Percentiles rank a stretch among this genome's conserved stretches.
Evolutionary conservation across 805 yeast genomes (phyloP).

Genomic region (Jamesozyma piceae): DNA sequence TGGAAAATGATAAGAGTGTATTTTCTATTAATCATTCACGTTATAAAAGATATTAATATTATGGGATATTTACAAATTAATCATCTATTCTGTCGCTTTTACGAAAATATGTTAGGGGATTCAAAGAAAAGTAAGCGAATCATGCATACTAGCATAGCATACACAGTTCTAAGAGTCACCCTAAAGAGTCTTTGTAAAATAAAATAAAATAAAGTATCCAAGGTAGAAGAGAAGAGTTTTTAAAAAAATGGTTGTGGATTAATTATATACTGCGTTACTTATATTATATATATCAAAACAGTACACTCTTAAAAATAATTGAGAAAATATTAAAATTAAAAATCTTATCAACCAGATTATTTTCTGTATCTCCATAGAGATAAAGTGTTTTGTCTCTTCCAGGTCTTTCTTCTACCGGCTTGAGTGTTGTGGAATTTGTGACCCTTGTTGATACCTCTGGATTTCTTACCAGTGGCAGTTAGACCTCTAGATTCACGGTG

Average conservation of each 20-base stretch:
- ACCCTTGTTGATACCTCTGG: constrained; percentile 99
- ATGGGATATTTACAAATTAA: too few species aligned
- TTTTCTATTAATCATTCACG: too few species aligned
- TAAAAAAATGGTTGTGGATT: not conserved
- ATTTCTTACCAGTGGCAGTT: constrained; percentile 95
- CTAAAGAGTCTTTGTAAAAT: too few species aligned
- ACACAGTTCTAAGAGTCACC: too few species aligned
- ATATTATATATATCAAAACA: not conserved
- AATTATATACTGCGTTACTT: not conserved
- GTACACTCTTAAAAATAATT: not conserved
- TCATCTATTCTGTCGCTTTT: too few species aligned
- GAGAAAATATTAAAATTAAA: not conserved
- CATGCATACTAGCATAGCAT: too few species aligned
- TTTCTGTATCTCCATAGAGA: constrained; percentile 99
- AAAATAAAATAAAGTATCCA: too few species aligned
- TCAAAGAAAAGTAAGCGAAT: too few species aligned
- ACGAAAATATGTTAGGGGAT: too few species aligned
- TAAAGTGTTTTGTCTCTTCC: constrained; percentile 98
- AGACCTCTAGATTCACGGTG: constrained; percentile 99
- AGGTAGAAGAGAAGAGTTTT: too few species aligned
- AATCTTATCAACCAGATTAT: constrained; percentile 30
- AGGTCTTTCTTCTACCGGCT: constrained; percentile 98
- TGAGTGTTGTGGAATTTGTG: constrained; percentile 97
- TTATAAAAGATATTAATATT: too few species aligned
- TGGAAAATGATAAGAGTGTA: too few species aligned